Percentiles rank a stretch among this genome's conserved stretches.
Conservation (phyloP, 148 eudicot genomes). For the Chenopodium berlandieri region DNA sequence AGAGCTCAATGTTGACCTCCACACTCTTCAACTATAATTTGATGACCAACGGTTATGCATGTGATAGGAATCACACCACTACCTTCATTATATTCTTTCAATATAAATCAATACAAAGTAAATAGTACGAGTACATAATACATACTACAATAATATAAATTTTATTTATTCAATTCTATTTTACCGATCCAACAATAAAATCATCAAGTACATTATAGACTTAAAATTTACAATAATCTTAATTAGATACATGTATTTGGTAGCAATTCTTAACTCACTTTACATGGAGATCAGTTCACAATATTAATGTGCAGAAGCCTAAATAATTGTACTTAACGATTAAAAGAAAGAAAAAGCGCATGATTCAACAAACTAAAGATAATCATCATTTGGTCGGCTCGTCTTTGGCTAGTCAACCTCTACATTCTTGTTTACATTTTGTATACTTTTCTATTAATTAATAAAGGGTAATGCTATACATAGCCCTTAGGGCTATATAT, state of each 20-base stretch:
- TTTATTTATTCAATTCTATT: no score
- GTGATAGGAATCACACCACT: neutral
- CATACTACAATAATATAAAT: no score
- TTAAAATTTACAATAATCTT: neutral
- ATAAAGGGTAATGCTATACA: no score
- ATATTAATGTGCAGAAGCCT: neutral
- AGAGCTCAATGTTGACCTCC: neutral
- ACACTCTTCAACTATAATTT: neutral
- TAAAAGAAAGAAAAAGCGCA: neutral
- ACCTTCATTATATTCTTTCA: no score
- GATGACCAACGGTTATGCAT: neutral
- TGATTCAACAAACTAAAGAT: conserved; percentile 11
- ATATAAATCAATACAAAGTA: no score
- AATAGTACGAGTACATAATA: no score
- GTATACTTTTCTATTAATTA: neutral
- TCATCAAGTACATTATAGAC: no score
- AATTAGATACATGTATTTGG: neutral
- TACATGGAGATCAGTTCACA: neutral
- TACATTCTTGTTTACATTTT: conserved; percentile 13
- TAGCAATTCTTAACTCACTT: neutral
- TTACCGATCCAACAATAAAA: no score
- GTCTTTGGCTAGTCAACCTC: conserved; percentile 16
- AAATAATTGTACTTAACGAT: neutral
- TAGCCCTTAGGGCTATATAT: no score
- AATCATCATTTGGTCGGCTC: conserved; percentile 22